Conservation (phyloP, 2,329 filamentous ascomycete genomes). For the Aphanoascus verrucosus region DNA sequence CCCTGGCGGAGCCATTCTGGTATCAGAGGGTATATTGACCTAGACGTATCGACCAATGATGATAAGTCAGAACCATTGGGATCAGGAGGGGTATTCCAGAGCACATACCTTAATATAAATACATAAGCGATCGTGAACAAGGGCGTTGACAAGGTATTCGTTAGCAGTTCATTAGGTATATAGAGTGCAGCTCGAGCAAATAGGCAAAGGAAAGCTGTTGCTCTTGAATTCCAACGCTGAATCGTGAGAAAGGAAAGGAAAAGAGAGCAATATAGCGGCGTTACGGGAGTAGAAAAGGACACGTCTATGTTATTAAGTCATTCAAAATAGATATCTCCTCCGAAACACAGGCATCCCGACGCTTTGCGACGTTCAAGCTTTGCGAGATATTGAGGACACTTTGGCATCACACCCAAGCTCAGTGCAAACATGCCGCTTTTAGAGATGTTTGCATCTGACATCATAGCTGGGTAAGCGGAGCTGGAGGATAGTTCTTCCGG, state of each 20-base stretch:
- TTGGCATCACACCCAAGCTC: conserved; percentile 14
- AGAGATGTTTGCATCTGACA: conserved; percentile 12
- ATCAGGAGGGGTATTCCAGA: background rate
- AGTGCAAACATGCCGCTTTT: conserved; percentile 15
- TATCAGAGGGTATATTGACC: background rate
- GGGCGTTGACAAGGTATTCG: background rate
- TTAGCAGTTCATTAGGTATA: conserved; percentile 7
- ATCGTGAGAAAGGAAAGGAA: background rate
- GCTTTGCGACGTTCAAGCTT: background rate
- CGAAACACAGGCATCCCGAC: conserved; percentile 1
- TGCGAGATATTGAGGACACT: conserved; percentile 17
- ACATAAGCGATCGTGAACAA: conserved; percentile 10
- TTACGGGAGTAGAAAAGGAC: conserved; percentile 12
- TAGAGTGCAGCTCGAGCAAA: background rate
- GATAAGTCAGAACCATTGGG: background rate
- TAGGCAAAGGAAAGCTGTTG: background rate
- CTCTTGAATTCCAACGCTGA: conserved; percentile 9
- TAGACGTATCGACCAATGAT: background rate
- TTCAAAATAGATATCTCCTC: conserved; percentile 4
- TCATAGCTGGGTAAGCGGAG: background rate
- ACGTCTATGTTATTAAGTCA: conserved; percentile 13
- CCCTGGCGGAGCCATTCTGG: conserved; percentile 39
- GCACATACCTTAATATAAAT: conserved; percentile 8
- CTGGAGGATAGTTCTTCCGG: background rate
- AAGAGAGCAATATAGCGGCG: background rate